phyloP scores from a whole-genome alignment of 257 asterid genomes.

The Henckelia pumila region DNA sequence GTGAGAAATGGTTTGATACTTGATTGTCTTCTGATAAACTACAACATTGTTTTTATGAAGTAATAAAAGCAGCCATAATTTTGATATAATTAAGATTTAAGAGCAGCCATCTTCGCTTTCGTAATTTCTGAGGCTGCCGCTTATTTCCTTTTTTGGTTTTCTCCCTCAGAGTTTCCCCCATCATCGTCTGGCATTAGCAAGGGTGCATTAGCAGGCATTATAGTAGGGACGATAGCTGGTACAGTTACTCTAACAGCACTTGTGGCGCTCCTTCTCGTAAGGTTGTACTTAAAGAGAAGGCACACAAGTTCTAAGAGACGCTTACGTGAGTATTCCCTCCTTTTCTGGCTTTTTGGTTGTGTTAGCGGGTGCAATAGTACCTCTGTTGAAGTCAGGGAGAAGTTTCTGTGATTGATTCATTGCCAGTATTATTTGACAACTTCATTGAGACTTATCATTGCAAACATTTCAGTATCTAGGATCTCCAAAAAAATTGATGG shows the following conservation, averaged over 20 bases:
- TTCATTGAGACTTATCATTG: slow-evolving; percentile 19
- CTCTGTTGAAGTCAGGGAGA: background rate
- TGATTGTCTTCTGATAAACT: slow-evolving; percentile 4
- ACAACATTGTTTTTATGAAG: background rate
- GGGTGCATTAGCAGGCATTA: slow-evolving; percentile 79
- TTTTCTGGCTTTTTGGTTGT: slow-evolving; percentile 15
- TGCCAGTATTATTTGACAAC: slow-evolving; percentile 4
- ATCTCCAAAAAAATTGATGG: slow-evolving; percentile 78
- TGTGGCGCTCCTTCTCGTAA: slow-evolving; percentile 57
- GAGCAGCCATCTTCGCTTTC: background rate
- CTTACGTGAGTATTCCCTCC: slow-evolving; percentile 47
- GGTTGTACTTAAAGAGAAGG: slow-evolving; percentile 43
- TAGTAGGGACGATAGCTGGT: slow-evolving; percentile 78
- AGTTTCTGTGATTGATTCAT: background rate
- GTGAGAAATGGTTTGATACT: slow-evolving; percentile 1
- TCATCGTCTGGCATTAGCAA: slow-evolving; percentile 66
- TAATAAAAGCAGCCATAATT: background rate
- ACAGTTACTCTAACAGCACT: slow-evolving; percentile 62
- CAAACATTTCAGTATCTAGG: slow-evolving; percentile 61
- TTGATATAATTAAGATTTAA: background rate
- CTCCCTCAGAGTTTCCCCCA: slow-evolving; percentile 42
- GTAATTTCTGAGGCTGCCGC: background rate
- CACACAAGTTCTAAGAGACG: slow-evolving; percentile 53
- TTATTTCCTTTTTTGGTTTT: slow-evolving; percentile 19
- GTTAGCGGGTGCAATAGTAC: background rate